Conservation (phyloP, 371 early-diverging fungal species). For the Blastocladiella emersonii region DNA sequence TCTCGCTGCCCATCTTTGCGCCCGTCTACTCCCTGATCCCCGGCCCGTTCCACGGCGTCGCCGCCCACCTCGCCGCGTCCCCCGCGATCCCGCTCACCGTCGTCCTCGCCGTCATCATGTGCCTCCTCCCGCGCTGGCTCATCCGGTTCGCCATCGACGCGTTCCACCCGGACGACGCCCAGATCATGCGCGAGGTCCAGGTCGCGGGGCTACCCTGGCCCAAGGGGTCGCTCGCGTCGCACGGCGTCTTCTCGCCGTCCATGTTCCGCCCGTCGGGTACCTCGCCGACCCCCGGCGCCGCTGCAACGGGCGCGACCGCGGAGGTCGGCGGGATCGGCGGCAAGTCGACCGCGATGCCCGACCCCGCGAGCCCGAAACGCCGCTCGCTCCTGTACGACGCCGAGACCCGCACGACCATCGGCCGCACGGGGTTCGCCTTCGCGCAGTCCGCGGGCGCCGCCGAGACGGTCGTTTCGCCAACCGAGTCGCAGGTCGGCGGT, state of each 20-base stretch:
- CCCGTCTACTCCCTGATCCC: conserved; percentile 67
- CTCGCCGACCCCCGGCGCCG: neutral
- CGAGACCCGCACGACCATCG: neutral
- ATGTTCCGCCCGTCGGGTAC: neutral
- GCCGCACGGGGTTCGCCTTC: conserved; percentile 1
- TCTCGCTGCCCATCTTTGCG: conserved; percentile 70
- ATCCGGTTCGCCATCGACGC: conserved; percentile 72
- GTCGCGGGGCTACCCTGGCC: neutral
- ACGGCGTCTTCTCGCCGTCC: neutral
- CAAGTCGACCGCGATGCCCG: neutral
- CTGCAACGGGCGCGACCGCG: neutral
- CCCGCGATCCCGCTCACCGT: conserved; percentile 76
- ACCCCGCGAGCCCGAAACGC: neutral
- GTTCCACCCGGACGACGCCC: conserved; percentile 3
- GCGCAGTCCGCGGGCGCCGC: neutral
- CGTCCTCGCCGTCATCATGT: conserved; percentile 58
- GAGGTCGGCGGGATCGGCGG: too few relatives aligned
- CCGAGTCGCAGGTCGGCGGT: too few relatives aligned
- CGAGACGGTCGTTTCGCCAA: neutral
- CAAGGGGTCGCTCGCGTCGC: neutral
- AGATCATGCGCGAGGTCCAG: conserved; percentile 4
- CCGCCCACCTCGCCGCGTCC: conserved; percentile 59
- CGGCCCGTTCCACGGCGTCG: conserved; percentile 53
- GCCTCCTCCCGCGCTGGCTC: conserved; percentile 65
- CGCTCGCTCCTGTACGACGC: neutral